Base-by-base conservation (phyloP, 2,329 filamentous ascomycete species). In the Clarireedia paspali region DNA sequence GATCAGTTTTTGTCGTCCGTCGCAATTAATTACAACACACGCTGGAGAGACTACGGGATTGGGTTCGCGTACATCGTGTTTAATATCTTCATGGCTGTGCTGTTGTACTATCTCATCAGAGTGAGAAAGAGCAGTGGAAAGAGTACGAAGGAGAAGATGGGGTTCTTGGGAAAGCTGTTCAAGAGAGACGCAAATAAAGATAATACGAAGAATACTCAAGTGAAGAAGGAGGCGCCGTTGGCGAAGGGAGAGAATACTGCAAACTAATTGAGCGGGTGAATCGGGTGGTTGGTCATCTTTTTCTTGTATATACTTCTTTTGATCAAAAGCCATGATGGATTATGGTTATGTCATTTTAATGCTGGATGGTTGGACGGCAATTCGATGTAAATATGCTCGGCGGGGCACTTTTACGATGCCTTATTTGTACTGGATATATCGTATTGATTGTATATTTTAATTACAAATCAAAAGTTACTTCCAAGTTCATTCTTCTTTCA, bases 41-140 rank as follows among this genome's bases (percentile, higher is more conserved):
- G 83, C 26, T 89, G 85, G 85, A 77, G 84, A 54, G 84, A 89
- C 67, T 85, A 84, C 65, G 85, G 83, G 1, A 71, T 87, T 17
- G 72, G 82, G 51, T 84, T 79, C 73, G 77, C 74, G 0, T 84
- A 80, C 58, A 77, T 82, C 57, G 65, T 72, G 3, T 82, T 83
- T 66, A 83, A 84, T 62, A 69, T 81, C 44, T 68, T 72, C 30
- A 75, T 73, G 4, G 80, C 80, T 0, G 69, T 82, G 12, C 67
- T 74, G 24, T 66, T 83, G 23, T 83, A 83, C 65, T 82, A 75
- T 71, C 63, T 78, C 58, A 70, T 72, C 3, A 67, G 75, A 10
- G 74, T 67, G 5, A 57, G 63, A 42, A 66, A 63, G 58, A 49
- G 56, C 3, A 57, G 56, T 44, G 58, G 60, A 2, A 62, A 55